phyloP scores from a whole-genome alignment of 2,329 filamentous ascomycete species.

The Teratosphaeria destructans region DNA sequence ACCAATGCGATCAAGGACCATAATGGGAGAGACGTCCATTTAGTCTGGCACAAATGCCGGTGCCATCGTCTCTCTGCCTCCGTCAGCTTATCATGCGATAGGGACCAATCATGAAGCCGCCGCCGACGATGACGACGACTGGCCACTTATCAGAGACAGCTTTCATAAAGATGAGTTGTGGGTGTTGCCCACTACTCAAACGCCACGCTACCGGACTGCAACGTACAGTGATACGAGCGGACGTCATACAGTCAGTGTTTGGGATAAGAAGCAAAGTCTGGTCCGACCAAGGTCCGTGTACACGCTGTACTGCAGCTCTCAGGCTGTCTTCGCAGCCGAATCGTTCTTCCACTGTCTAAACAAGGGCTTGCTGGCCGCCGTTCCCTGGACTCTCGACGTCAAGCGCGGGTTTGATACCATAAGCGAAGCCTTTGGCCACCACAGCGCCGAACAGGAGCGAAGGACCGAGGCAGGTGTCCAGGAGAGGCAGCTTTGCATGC shows the following conservation, averaged over 20 bases:
- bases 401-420: neutral
- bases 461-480: neutral
- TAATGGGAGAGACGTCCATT: neutral
- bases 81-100: neutral
- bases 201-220: neutral
- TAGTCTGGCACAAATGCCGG: neutral
- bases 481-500: neutral
- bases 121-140: neutral
- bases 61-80: neutral
- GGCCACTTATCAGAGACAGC: neutral
- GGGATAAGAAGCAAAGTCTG: neutral
- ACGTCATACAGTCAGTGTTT: neutral
- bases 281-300: neutral
- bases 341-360: neutral
- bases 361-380: neutral
- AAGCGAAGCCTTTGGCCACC: neutral
- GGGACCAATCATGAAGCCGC: neutral
- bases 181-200: neutral
- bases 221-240: neutral
- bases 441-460: neutral
- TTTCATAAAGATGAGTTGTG: neutral
- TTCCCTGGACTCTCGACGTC: neutral
- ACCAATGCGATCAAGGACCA: neutral
- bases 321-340: neutral
- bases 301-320: neutral